Evolutionary conservation across 2,329 filamentous ascomycete species (phyloP), one percentile per base, ranked within the genome.

Genomic region (Rosellinia necatrix): DNA sequence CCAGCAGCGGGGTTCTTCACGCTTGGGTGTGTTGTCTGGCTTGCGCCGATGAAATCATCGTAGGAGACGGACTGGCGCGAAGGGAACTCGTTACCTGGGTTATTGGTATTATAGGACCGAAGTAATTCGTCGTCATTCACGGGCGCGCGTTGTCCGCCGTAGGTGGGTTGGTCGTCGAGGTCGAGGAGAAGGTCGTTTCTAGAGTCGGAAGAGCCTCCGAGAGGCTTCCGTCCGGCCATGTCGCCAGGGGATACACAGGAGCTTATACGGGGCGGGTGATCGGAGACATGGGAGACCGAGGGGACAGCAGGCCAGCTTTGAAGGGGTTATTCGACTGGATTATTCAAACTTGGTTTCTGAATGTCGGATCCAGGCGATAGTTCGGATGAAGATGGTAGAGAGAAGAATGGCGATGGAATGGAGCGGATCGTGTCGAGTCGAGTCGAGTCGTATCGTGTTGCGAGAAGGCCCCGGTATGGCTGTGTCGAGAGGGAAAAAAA

Each of bases 11-110:
- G 68, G 55, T 77, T 74, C 63, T 75, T 76, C 50, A 74, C 73
- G 42, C 78, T 72, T 19, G 78, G 71, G 46, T 81, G 78, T 49
- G 79, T 74, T 57, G 80, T 76, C 59, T 78, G 79, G 61, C 78
- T 77, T 15, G 24, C 34, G 62, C 93, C 93, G 60, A 97, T 88
- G 72, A 97, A 97, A 68, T 94, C 89, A 79, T 97, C 93, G 75
- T 97, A 97, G 56, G 92, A 96, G 49, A 93, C 86, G 22, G 92
- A 97, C 49, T 92, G 90, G 64, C 93, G 89, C 54, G 85, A 76
- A 59, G 83, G 82, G 42, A 81, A 77, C 65, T 82, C 77, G 64
- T 85, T 80, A 67, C 48, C 24, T 29, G 81, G 77, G 65, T 82
- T 78, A 63, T 82, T 77, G 64, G 85, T 80, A 68, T 90, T 83